Conservation (phyloP, 2,329 filamentous ascomycete species). For the Penicillium sp. region DNA sequence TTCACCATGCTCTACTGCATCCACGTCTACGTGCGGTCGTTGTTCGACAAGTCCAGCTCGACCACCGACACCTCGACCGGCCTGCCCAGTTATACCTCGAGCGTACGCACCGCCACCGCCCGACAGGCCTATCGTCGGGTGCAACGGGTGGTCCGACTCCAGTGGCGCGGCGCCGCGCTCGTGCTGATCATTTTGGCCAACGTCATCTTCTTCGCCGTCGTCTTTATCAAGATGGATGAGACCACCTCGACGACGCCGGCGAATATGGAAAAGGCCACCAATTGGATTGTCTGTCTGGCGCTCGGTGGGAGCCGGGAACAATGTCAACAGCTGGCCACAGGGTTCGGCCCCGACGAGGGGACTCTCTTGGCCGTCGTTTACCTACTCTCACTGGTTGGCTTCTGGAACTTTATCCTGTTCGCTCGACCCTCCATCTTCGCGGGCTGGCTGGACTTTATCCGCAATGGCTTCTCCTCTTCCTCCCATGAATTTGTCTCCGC, state of each 20-base stretch:
- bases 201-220: conserved; percentile 86
- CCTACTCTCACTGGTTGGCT: conserved; percentile 75
- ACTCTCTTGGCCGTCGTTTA: conserved; percentile 77
- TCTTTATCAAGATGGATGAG: conserved; percentile 84
- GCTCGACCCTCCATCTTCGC: conserved; percentile 77
- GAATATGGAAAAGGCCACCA: conserved; percentile 50
- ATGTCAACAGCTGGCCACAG: conserved; percentile 58
- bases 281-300: conserved; percentile 70
- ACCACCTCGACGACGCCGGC: conserved; percentile 54
- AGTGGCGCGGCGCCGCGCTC: conserved; percentile 89
- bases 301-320: conserved; percentile 55
- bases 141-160: conserved; percentile 76
- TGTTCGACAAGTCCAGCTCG: conserved; percentile 65
- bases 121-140: conserved; percentile 84
- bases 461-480: conserved; percentile 38
- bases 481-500: conserved; percentile 80
- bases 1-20: conserved; percentile 86
- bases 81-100: conserved; percentile 69
- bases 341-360: conserved; percentile 64
- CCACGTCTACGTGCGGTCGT: conserved; percentile 83
- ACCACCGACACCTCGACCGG: conserved; percentile 55
- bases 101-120: conserved; percentile 71
- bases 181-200: conserved; percentile 85
- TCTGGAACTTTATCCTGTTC: conserved; percentile 78
- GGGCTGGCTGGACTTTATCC: conserved; percentile 69